Conservation (phyloP, 306 rosid species). For the Castanea mollissima region DNA sequence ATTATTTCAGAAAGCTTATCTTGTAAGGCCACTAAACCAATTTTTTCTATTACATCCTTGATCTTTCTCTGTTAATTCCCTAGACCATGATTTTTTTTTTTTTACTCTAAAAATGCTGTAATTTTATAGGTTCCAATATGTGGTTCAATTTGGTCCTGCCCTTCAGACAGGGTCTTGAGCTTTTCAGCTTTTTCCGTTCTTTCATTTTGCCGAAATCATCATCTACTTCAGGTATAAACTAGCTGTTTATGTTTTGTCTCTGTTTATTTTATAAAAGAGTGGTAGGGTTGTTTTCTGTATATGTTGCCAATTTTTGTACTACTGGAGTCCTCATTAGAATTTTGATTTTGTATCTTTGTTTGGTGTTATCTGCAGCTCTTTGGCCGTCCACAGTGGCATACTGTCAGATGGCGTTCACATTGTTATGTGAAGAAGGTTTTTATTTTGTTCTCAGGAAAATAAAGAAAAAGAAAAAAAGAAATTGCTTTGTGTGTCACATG, state of each 20-base stretch:
- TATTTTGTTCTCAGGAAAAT: not conserved
- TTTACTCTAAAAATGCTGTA: not conserved
- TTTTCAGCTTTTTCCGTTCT: conserved; percentile 83
- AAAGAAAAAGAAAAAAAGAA: not conserved
- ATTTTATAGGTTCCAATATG: conserved; percentile 70
- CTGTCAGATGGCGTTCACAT: conserved; percentile 71
- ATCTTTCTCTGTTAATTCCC: not conserved
- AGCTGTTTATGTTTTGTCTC: not conserved
- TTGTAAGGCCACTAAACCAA: conserved; percentile 40
- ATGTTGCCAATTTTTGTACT: not conserved
- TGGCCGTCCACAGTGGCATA: conserved; percentile 93
- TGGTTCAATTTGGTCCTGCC: conserved; percentile 88
- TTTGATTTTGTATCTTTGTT: conserved; percentile 6
- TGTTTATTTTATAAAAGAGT: not conserved
- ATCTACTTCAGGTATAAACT: conserved; percentile 71
- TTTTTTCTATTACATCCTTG: not conserved
- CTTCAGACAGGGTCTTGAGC: conserved; percentile 72
- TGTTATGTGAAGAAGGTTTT: conserved; percentile 62
- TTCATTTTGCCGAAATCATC: conserved; percentile 81
- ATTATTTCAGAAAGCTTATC: conserved; percentile 76
- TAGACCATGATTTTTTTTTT: not conserved
- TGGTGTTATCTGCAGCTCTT: conserved; percentile 51
- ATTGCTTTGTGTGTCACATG: not conserved
- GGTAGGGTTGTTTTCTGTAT: not conserved
- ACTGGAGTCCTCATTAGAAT: not conserved